Conservation (phyloP, 441 rosid genomes). For the Eugenia klotzschiana region DNA sequence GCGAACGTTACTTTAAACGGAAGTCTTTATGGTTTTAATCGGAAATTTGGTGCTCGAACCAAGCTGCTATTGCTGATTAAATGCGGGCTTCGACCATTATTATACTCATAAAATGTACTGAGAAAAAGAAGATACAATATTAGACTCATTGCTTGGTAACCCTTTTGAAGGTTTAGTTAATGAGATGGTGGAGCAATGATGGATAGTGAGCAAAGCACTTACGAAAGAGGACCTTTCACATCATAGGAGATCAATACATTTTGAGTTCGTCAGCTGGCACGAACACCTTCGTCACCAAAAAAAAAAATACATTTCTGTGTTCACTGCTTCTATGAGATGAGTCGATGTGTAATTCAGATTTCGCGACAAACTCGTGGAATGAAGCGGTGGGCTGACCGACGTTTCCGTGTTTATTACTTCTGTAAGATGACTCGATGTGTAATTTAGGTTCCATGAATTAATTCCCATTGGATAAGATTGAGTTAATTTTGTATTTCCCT, state of each 20-base stretch:
- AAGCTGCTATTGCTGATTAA: not conserved
- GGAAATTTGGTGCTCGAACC: not conserved
- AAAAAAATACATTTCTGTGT: too few relatives aligned
- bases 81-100: not conserved
- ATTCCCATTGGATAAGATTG: too few relatives aligned
- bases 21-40: not conserved
- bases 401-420: not conserved
- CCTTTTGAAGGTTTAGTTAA: not conserved
- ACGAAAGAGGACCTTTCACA: not conserved
- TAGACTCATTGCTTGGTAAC: not conserved
- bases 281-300: too few relatives aligned
- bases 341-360: too few relatives aligned
- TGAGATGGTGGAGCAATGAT: not conserved
- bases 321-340: too few relatives aligned
- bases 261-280: too few relatives aligned
- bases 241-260: too few relatives aligned
- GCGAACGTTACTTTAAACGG: not conserved
- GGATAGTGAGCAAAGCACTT: not conserved
- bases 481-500: too few relatives aligned
- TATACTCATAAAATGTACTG: not conserved
- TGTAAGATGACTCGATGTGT: not conserved
- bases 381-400: too few relatives aligned
- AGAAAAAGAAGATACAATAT: not conserved
- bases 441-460: not conserved
- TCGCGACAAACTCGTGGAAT: too few relatives aligned